A percentile compares a stretch with the other conserved stretches of the same genome.
Conservation (phyloP, 768 basidiomycete species). For the Psilocybe sp. region DNA sequence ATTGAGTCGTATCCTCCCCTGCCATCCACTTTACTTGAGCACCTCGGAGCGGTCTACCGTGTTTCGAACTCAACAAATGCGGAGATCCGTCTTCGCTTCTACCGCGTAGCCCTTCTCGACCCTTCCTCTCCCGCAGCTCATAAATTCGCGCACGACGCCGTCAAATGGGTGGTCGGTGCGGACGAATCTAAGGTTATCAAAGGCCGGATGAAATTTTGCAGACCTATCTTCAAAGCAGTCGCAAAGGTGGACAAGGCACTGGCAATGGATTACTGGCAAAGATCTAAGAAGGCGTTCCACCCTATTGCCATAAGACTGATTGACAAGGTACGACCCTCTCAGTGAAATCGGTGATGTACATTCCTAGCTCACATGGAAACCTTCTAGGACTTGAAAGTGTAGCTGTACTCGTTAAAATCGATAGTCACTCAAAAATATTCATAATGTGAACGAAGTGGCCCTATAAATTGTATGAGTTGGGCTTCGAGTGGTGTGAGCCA, state of each 20-base stretch:
- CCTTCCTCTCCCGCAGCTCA: constrained; percentile 44
- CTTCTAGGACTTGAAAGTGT: too few relatives aligned
- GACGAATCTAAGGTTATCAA: constrained; percentile 62
- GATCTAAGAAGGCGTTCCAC: constrained; percentile 57
- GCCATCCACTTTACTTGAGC: constrained; percentile 53
- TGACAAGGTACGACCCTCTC: constrained; percentile 56
- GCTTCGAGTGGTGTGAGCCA: background rate
- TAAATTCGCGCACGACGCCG: constrained; percentile 49
- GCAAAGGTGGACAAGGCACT: constrained; percentile 49
- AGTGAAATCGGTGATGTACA: too few relatives aligned
- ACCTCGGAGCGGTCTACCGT: constrained; percentile 56
- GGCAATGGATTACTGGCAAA: constrained; percentile 48
- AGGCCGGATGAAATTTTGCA: constrained; percentile 85
- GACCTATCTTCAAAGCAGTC: constrained; percentile 62
- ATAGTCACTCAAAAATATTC: too few relatives aligned
- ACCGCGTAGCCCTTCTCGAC: constrained; percentile 64
- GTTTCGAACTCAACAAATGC: constrained; percentile 59
- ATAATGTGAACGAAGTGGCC: too few relatives aligned
- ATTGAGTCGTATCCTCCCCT: constrained; percentile 63
- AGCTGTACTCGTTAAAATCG: too few relatives aligned
- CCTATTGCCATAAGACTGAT: constrained; percentile 75
- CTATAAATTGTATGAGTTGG: background rate
- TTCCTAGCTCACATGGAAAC: too few relatives aligned
- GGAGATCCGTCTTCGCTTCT: constrained; percentile 79
- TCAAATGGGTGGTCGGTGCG: constrained; percentile 66